phyloP scores from a whole-genome alignment of 1,139 yeast species.

The Blastobotrys proliferans region DNA sequence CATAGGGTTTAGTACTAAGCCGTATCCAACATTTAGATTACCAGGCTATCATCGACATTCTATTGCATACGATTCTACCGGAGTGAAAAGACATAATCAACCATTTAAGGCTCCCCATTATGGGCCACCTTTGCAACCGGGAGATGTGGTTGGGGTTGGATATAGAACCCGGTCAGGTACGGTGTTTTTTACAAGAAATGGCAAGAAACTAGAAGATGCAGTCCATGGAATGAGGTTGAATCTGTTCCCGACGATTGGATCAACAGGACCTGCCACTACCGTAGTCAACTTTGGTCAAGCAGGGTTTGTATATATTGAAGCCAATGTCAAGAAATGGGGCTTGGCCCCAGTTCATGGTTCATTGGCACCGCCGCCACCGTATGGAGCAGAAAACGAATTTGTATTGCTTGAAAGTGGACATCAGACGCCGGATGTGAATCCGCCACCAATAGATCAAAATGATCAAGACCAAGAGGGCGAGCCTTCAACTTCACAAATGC shows the following conservation, averaged over 20 bases:
- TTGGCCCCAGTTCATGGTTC: conserved; percentile 74
- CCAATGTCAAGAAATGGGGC: conserved; percentile 90
- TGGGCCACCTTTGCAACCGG: conserved; percentile 72
- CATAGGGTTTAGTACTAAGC: conserved; percentile 80
- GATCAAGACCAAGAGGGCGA: conserved; percentile 1
- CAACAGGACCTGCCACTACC: conserved; percentile 67
- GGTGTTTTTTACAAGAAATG: conserved; percentile 85
- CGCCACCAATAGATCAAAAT: conserved; percentile 14
- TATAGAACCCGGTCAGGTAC: conserved; percentile 77
- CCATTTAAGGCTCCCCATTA: conserved; percentile 69
- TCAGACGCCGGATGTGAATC: conserved; percentile 7
- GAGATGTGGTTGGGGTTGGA: conserved; percentile 93
- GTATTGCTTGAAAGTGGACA: conserved; percentile 35
- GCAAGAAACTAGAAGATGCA: conserved; percentile 80
- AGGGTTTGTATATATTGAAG: conserved; percentile 93
- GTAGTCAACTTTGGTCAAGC: conserved; percentile 85
- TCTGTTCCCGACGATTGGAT: conserved; percentile 85
- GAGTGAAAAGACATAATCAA: conserved; percentile 73
- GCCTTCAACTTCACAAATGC: neutral
- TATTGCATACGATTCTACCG: conserved; percentile 83
- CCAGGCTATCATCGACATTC: conserved; percentile 85
- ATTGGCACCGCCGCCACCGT: conserved; percentile 74
- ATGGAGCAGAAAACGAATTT: conserved; percentile 47
- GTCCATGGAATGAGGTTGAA: conserved; percentile 75
- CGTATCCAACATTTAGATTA: conserved; percentile 82